phyloP scores from a whole-genome alignment of 495 filamentous ascomycete genomes.

The Penicillium pulvis region DNA sequence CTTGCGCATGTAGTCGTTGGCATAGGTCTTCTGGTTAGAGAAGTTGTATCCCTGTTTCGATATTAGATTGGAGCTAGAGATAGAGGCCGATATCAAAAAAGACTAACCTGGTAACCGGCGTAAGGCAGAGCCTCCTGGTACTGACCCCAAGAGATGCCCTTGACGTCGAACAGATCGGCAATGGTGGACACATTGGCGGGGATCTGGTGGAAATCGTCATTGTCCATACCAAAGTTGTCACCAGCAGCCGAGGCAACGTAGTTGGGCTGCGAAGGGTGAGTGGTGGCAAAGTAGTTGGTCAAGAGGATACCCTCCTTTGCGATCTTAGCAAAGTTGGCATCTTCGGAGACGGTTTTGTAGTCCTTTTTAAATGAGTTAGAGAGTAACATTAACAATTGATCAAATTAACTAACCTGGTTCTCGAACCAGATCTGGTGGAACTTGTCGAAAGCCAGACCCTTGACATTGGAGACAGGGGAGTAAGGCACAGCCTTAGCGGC shows the following conservation, averaged over 20 bases:
- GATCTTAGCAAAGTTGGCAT: constrained; percentile 7
- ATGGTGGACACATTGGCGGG: constrained; percentile 12
- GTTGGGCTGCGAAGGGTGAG: constrained; percentile 16
- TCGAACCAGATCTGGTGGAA: constrained; percentile 69
- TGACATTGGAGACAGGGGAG: constrained; percentile 58
- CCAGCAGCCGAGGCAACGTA: constrained; percentile 10
- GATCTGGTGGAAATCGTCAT: constrained; percentile 7
- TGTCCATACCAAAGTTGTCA: constrained; percentile 15
- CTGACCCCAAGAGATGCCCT: constrained; percentile 9
- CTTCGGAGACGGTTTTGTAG: neutral
- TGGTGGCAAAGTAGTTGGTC: constrained; percentile 13
- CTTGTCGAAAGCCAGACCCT: constrained; percentile 63
- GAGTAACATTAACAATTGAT: no score
- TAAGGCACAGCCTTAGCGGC: constrained; percentile 35
- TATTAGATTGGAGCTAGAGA: neutral
- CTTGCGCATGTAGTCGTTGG: constrained; percentile 65
- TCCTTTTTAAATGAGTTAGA: neutral
- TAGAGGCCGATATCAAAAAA: neutral
- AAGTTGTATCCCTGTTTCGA: constrained; percentile 9
- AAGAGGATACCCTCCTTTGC: constrained; percentile 12
- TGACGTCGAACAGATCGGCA: constrained; percentile 12
- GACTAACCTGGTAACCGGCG: constrained; percentile 8
- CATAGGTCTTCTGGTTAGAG: constrained; percentile 12
- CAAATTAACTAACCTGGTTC: constrained; percentile 57
- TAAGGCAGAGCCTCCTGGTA: constrained; percentile 11